Evolutionary conservation across 2,329 filamentous ascomycete genomes (phyloP), one percentile per base, ranked within the genome.

Genomic region (Fusarium nelsonii): DNA sequence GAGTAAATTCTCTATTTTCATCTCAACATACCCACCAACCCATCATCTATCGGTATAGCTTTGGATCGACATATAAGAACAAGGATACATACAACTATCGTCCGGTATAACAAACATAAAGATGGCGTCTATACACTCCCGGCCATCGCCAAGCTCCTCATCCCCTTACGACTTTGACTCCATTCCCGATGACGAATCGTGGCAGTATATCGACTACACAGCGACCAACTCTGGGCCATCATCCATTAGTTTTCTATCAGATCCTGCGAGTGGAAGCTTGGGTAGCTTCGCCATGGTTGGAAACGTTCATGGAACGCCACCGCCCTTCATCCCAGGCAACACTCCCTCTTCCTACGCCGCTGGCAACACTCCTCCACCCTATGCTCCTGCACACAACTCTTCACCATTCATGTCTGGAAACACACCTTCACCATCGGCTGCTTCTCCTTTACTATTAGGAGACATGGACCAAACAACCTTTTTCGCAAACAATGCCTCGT

Each of bases 251-350:
- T 84, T 86, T 63, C 76, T 84, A 18, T 81, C 83, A 28, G 86
- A 85, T 65, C 85, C 86, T 7, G 81, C 81, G 12, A 85, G 81
- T 69, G 81, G 82, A 15, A 87, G 85, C 62, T 74, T 87, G 69
- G 81, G 80, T 37, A 85, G 85, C 23, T 88, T 83, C 76, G 80
- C 79, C 14, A 75, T 87, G 43, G 75, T 87, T 46, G 79, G 81
- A 32, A 80, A 81, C 65, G 70, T 74, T 4, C 40, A 70, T 20
- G 72, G 67, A 8, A 70, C 67, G 6, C 46, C 67, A 14, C 58
- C 67, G 18, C 46, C 67, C n/a, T 70, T 68, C 16, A 46, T 70
- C 8, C 28, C 56, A 11, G 48, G 49, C 20, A 62, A 57, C 28
- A 57, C 68, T 3, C 44, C 63, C 10, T 57, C 63, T 9, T 61